These are phyloP conservation scores for Herpetomonas tarakana DNA, from an alignment of 208 protist genomes.

Conservation along the genomic window DNA sequence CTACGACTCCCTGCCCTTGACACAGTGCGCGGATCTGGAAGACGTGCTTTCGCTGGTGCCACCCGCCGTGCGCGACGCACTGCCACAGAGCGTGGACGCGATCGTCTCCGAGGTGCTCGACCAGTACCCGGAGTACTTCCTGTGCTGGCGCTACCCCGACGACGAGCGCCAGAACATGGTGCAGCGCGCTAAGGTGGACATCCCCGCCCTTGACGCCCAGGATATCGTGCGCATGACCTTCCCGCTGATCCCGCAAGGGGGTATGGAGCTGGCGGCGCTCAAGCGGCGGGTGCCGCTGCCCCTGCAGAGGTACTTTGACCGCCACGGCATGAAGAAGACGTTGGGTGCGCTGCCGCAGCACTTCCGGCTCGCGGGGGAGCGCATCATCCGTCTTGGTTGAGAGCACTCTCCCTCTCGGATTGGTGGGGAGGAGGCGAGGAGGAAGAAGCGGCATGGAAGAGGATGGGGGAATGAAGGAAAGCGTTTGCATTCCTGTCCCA, in stretches of 20 bases:
- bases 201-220: conserved; percentile 36
- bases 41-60: conserved; percentile 78
- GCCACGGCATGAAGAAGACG: conserved; percentile 55
- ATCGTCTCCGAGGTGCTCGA: conserved; percentile 38
- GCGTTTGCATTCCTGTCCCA: too few species aligned
- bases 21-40: conserved; percentile 71
- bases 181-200: conserved; percentile 69
- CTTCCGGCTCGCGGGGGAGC: conserved; percentile 61
- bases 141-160: conserved; percentile 72
- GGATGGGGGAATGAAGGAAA: too few species aligned
- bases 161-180: conserved; percentile 59
- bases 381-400: conserved; percentile 61
- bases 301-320: conserved; percentile 78
- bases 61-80: conserved; percentile 49
- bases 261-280: conserved; percentile 42
- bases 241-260: conserved; percentile 66
- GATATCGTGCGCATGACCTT: conserved; percentile 62
- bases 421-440: neutral
- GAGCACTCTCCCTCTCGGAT: neutral
- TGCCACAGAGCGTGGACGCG: conserved; percentile 38
- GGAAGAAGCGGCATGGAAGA: too few species aligned
- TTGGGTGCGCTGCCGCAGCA: conserved; percentile 56
- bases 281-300: conserved; percentile 62
- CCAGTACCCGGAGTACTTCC: conserved; percentile 70
- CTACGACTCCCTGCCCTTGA: conserved; percentile 85